Base-by-base conservation (phyloP, 2,329 filamentous ascomycete species). In the Penicillium sp. region DNA sequence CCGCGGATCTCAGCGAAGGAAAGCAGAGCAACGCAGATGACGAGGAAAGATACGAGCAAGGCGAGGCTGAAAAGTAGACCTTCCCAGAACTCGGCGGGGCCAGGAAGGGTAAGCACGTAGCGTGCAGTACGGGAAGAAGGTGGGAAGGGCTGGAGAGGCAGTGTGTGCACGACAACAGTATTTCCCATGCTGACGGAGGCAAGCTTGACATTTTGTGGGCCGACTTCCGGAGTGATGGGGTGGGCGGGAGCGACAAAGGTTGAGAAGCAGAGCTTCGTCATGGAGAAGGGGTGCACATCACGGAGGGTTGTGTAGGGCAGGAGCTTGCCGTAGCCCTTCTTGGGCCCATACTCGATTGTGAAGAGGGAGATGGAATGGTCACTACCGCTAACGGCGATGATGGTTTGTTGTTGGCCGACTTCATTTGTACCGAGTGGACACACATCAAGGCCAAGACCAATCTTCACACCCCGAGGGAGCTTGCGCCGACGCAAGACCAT, bases 121-220 rank as follows among this genome's bases (percentile, higher is more conserved):
- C 89, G 88, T 9, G 81, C 77, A 0, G 82, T 73, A 21, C 75
- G 64, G 9, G 76, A 76, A n/a, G 66, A 58, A 3, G 70, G 62
- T 7, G 76, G 74, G 31, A 68, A 70, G 9, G 74, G 74, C 5
- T 74, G 69, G 6, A 96, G 80, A 0, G 89, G 85, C 57, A 96
- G 85, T 36, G 84, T 87, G 71, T 95, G 89, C 24, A 95, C 85
- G 28, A 88, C 84, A 38, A 91, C 84, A 0, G 85, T 89, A 68
- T 91, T 92, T 54, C 85, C 87, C 62, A 95, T 85, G 45, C 88
- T 90, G 38, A 90, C 87, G 43, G 88, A 92, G 28, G 89, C 91
- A 3, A 96, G 82, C 63, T 89, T 89, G 61, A 95, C 76, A 64
- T 84, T 84, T 62, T 85, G 81, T 15, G 82, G 78, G 34, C 70